These are phyloP conservation scores for Coemansia reversa DNA, from an alignment of 192 early-diverging fungal genomes.

Conservation along the genomic window DNA sequence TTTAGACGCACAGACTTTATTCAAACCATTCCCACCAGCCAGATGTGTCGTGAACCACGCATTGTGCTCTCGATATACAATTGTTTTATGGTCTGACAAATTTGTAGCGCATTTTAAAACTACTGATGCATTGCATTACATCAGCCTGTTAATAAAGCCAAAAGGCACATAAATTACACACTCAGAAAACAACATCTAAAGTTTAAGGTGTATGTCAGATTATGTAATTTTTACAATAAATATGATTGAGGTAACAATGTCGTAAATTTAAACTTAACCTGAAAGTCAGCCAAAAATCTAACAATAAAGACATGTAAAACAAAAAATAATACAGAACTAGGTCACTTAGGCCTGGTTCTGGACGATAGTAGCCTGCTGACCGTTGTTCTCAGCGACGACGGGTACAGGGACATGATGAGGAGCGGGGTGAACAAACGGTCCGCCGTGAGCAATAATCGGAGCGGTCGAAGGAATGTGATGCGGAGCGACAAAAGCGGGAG, in stretches of 20 bases:
- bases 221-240: neutral
- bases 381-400: neutral
- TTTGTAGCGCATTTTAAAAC: neutral
- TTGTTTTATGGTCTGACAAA: neutral
- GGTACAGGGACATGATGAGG: constrained; percentile 4
- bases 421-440: neutral
- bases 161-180: neutral
- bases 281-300: neutral
- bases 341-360: constrained; percentile 38
- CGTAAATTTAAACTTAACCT: neutral
- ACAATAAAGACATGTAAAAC: neutral
- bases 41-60: neutral
- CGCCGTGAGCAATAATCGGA: neutral
- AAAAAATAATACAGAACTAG: neutral
- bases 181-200: neutral
- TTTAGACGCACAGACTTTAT: neutral
- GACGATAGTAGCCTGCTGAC: constrained; percentile 32
- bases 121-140: neutral
- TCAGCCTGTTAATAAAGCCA: neutral
- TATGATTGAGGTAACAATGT: neutral
- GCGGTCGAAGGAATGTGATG: neutral
- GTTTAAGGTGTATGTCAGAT: neutral
- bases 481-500: neutral
- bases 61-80: neutral
- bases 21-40: neutral